Evolutionary conservation across 805 yeast species (phyloP).

Genomic region (Candida chauliodis): DNA sequence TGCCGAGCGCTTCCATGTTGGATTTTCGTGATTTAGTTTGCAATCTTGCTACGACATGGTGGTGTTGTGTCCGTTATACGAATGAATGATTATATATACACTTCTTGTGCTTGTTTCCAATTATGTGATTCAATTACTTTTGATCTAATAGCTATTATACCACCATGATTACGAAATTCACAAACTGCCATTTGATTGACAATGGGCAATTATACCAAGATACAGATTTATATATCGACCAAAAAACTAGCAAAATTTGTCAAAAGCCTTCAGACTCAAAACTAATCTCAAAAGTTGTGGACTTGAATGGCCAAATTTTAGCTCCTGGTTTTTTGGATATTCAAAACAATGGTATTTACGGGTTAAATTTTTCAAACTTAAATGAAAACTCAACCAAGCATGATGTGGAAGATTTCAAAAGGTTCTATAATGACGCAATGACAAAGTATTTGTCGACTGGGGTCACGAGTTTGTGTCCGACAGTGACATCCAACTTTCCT

Average conservation of each 20-base stretch:
- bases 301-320: constrained; percentile 44
- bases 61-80: not conserved
- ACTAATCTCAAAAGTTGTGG: constrained; percentile 26
- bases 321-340: constrained; percentile 57
- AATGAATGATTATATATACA: not conserved
- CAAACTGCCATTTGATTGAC: constrained; percentile 43
- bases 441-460: constrained; percentile 47
- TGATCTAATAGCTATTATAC: not conserved
- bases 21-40: not conserved
- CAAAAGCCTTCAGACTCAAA: constrained; percentile 17
- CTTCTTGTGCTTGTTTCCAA: not conserved
- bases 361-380: constrained; percentile 47
- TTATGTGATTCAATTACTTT: not conserved
- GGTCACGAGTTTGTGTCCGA: constrained; percentile 54
- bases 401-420: constrained; percentile 28
- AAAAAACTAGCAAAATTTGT: constrained; percentile 39
- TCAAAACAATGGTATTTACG: constrained; percentile 57
- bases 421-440: constrained; percentile 43
- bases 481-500: constrained; percentile 50
- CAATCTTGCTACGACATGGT: constrained; percentile 1
- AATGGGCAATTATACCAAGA: constrained; percentile 31
- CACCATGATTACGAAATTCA: constrained; percentile 25
- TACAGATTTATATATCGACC: constrained; percentile 44
- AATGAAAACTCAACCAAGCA: constrained; percentile 25
- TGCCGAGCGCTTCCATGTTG: no score